Percentiles rank a stretch among this genome's conserved stretches.
These are phyloP conservation scores for Triticum monococcum DNA, from an alignment of 176 grass and related monocot species.

Conservation along the genomic window DNA sequence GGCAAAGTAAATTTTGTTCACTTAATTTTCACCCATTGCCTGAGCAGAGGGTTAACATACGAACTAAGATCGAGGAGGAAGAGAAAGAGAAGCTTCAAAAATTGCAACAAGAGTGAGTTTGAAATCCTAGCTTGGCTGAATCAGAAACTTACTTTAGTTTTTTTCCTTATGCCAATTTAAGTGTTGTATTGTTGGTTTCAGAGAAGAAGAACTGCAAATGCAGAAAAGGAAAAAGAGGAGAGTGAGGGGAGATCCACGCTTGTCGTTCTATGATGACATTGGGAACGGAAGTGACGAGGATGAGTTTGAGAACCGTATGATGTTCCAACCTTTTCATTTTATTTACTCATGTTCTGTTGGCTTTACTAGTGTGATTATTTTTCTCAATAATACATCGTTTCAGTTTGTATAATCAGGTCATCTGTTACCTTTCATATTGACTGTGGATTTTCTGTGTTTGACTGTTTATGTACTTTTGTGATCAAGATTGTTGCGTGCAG, in stretches of 20 bases:
- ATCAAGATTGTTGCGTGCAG: neutral
- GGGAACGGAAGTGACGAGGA: constrained; percentile 91
- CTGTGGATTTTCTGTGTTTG: neutral
- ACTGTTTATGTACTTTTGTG: neutral
- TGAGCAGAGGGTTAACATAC: constrained; percentile 83
- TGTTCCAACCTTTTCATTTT: constrained; percentile 4
- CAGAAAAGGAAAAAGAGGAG: constrained; percentile 98
- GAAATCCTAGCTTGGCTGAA: neutral
- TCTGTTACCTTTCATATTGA: neutral
- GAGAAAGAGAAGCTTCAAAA: constrained; percentile 99
- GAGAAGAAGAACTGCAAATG: constrained; percentile 89
- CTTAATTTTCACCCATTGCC: constrained; percentile 8
- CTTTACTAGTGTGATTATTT: neutral
- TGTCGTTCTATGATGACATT: constrained; percentile 85
- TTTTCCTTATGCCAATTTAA: constrained; percentile 8
- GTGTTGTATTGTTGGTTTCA: constrained; percentile 33
- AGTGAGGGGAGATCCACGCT: constrained; percentile 76
- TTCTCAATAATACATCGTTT: neutral
- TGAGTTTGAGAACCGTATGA: constrained; percentile 70
- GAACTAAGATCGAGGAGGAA: constrained; percentile 92
- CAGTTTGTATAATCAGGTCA: neutral
- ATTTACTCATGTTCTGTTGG: constrained; percentile 20
- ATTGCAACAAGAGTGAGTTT: constrained; percentile 77
- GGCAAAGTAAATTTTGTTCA: neutral
- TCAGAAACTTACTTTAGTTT: neutral